Evolutionary conservation across 2,329 filamentous ascomycete genomes (phyloP).

Genomic region (Xylariales sp.): DNA sequence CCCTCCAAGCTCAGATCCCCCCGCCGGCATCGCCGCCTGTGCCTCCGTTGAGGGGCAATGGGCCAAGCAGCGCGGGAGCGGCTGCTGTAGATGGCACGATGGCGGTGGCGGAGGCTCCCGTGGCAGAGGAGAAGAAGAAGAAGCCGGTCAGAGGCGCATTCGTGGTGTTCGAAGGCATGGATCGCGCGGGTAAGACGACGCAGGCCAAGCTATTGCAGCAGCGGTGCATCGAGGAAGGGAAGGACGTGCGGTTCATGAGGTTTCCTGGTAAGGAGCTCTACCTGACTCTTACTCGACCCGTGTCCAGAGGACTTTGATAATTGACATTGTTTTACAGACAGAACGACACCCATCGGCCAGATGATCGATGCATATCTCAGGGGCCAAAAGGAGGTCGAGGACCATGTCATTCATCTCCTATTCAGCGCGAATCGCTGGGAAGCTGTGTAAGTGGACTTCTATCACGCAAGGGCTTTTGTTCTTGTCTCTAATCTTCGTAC

Average conservation of each 20-base stretch:
- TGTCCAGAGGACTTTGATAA: neutral
- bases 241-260: conserved; percentile 47
- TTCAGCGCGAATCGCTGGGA: conserved; percentile 95
- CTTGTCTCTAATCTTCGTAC: too few relatives aligned
- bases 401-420: conserved; percentile 84
- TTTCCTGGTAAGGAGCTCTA: conserved; percentile 55
- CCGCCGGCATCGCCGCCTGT: conserved; percentile 11
- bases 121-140: conserved; percentile 6
- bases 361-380: conserved; percentile 83
- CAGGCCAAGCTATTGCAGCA: conserved; percentile 70
- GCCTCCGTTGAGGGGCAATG: neutral
- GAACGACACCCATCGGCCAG: conserved; percentile 77
- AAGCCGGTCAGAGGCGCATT: conserved; percentile 59
- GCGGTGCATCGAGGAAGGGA: conserved; percentile 44
- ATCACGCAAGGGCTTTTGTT: too few relatives aligned
- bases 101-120: conserved; percentile 1
- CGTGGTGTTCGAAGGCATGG: conserved; percentile 82
- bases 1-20: conserved; percentile 21
- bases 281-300: neutral
- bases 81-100: conserved; percentile 5
- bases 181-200: conserved; percentile 87
- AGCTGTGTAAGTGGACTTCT: conserved; percentile 41
- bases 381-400: conserved; percentile 67
- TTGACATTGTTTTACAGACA: too few relatives aligned
- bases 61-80: conserved; percentile 2